Evolutionary conservation across 768 basidiomycete species (phyloP).

Genomic region (Megacollybia marginata): DNA sequence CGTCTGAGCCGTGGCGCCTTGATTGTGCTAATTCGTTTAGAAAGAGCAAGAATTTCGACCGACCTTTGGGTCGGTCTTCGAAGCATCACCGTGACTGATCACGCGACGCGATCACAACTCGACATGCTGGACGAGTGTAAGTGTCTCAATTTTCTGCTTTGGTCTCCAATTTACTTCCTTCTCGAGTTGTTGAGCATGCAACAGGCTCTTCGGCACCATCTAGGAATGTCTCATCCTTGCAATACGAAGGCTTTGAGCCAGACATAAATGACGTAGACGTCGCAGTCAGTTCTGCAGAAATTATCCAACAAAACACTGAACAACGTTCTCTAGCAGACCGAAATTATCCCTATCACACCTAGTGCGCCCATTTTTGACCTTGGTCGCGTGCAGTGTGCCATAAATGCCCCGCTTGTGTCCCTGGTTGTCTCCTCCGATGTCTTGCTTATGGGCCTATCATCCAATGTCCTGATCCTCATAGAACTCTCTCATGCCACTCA

Average conservation of each 20-base stretch:
- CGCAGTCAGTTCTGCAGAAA: conserved; percentile 12
- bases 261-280: conserved; percentile 42
- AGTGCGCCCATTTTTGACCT: conserved; percentile 70
- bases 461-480: conserved; percentile 78
- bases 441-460: conserved; percentile 75
- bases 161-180: no score
- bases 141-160: no score
- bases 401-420: conserved; percentile 76
- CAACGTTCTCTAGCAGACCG: conserved; percentile 17
- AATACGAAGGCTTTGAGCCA: conserved; percentile 87
- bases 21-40: no score
- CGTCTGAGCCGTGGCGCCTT: no score
- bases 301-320: conserved; percentile 7
- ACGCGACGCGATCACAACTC: no score
- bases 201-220: no score
- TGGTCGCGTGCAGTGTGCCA: conserved; percentile 82
- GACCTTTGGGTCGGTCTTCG: no score
- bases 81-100: no score
- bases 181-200: no score
- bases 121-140: no score
- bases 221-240: conserved; percentile 23
- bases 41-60: no score
- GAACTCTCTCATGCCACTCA: conserved; percentile 85
- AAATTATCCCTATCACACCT: conserved; percentile 23
- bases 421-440: conserved; percentile 83